Evolutionary conservation across 2,329 filamentous ascomycete genomes (phyloP).

Genomic region (Botryotinia narcissicola): DNA sequence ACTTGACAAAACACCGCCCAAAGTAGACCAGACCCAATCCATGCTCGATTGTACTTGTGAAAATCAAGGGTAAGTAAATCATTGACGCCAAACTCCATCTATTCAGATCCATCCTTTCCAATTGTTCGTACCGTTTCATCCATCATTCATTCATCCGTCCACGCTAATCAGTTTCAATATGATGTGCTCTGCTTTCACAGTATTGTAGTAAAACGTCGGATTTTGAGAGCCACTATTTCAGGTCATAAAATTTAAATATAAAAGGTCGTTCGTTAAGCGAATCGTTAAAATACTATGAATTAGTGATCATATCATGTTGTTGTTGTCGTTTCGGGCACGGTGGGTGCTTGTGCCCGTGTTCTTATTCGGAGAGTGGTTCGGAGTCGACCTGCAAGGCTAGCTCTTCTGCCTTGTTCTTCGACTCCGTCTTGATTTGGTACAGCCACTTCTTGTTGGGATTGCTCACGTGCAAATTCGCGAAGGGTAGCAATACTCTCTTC

Average conservation of each 20-base stretch:
- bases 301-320: neutral
- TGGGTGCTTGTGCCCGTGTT: conserved; percentile 29
- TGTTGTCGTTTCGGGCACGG: neutral
- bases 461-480: conserved; percentile 46
- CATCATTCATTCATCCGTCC: conserved; percentile 1
- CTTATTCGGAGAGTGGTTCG: conserved; percentile 34
- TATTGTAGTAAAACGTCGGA: neutral
- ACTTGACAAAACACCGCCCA: neutral
- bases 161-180: neutral
- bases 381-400: conserved; percentile 34
- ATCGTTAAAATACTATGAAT: neutral
- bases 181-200: neutral
- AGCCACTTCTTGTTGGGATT: conserved; percentile 31
- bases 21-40: neutral
- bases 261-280: neutral
- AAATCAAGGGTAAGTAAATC: neutral
- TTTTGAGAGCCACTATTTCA: neutral
- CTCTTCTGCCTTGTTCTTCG: conserved; percentile 33
- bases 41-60: neutral
- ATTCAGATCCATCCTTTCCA: conserved; percentile 14
- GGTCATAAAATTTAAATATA: neutral
- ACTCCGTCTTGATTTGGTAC: conserved; percentile 19
- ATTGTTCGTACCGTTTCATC: neutral
- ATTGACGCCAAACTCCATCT: conserved; percentile 10
- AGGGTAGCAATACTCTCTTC: conserved; percentile 62